A percentile compares a stretch with the other conserved stretches of the same genome.
Evolutionary conservation across 306 rosid species (phyloP).

Genomic region (Pterocarpus macrocarpus): DNA sequence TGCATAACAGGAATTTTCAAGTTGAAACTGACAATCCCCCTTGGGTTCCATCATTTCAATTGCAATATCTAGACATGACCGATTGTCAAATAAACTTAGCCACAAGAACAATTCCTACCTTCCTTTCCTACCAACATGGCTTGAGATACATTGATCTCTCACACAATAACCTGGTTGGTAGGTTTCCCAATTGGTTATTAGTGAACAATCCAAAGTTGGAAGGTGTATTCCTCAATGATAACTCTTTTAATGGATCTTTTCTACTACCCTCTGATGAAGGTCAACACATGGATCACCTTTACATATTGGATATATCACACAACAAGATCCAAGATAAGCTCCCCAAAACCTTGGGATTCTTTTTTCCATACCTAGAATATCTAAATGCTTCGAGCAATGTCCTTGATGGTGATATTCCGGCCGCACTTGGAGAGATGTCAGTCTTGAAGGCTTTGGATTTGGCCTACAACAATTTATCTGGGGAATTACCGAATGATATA

Average conservation of each 20-base stretch:
- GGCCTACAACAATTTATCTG: background rate
- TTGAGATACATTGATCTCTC: conserved; percentile 25
- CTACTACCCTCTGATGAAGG: background rate
- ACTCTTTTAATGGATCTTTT: conserved; percentile 19
- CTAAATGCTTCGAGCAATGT: conserved; percentile 26
- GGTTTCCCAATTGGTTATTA: conserved; percentile 41
- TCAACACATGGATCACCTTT: background rate
- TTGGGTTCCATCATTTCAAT: conserved; percentile 41
- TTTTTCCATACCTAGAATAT: background rate
- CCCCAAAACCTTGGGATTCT: conserved; percentile 4
- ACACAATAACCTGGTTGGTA: conserved; percentile 28
- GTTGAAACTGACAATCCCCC: conserved; percentile 41
- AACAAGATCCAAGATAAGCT: conserved; percentile 23
- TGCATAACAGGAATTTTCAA: conserved; percentile 3
- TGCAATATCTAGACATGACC: background rate
- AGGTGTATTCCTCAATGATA: background rate
- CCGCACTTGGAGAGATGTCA: conserved; percentile 42
- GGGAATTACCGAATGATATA: background rate
- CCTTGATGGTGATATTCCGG: conserved; percentile 34
- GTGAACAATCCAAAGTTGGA: conserved; percentile 40
- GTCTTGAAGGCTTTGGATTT: background rate
- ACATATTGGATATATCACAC: background rate
- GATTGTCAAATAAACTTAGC: background rate
- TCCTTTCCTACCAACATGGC: conserved; percentile 9
- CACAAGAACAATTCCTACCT: conserved; percentile 13